Conservation (phyloP, 164 flowering plant species). For the Magnolia changhungtana region DNA sequence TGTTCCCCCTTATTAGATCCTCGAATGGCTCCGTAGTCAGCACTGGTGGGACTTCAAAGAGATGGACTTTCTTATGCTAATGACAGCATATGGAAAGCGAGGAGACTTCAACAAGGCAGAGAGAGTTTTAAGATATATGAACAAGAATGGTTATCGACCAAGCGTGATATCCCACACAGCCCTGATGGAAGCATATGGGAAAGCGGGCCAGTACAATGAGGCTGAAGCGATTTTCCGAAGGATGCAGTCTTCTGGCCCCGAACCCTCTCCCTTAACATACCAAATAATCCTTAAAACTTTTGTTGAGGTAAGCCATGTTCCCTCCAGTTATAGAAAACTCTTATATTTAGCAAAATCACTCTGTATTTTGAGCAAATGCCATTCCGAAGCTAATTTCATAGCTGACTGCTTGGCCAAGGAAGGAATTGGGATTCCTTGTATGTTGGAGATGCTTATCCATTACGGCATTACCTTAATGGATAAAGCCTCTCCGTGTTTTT, state of each 20-base stretch:
- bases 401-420: too few relatives aligned
- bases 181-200: constrained; percentile 97
- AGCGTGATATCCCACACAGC: constrained; percentile 85
- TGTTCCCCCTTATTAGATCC: constrained; percentile 40
- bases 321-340: background rate
- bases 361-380: background rate
- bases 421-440: background rate
- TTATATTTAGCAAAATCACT: background rate
- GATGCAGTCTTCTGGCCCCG: constrained; percentile 92
- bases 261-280: constrained; percentile 91
- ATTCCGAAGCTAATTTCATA: too few relatives aligned
- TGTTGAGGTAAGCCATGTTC: constrained; percentile 59
- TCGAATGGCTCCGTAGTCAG: constrained; percentile 92
- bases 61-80: constrained; percentile 91
- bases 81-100: constrained; percentile 89
- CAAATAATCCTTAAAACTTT: constrained; percentile 84
- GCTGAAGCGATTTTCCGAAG: constrained; percentile 87
- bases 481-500: too few relatives aligned
- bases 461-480: too few relatives aligned
- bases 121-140: constrained; percentile 59
- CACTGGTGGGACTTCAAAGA: constrained; percentile 93
- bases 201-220: constrained; percentile 67
- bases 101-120: constrained; percentile 82
- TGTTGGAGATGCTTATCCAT: background rate
- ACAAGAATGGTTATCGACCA: constrained; percentile 70